These are phyloP conservation scores for Hyaloscypha variabilis DNA, from an alignment of 495 filamentous ascomycete genomes.

Conservation along the genomic window DNA sequence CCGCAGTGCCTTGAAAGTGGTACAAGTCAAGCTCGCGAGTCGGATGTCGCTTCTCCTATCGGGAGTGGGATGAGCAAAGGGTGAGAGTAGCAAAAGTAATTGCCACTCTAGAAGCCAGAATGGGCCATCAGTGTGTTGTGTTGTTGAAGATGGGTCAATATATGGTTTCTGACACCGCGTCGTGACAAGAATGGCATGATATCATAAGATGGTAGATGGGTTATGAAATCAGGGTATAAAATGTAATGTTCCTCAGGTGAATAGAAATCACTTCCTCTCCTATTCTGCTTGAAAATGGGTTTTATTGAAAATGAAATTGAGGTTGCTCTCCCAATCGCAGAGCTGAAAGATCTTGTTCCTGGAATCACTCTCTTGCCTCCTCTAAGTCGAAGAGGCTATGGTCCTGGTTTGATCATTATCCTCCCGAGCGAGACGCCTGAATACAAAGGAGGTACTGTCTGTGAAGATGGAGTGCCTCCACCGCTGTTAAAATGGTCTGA, in stretches of 20 bases:
- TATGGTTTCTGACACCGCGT: too few relatives aligned
- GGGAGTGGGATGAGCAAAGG: background rate
- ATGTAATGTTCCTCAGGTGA: too few relatives aligned
- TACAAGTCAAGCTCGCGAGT: background rate
- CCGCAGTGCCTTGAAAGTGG: background rate
- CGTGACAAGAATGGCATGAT: too few relatives aligned
- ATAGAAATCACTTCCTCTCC: too few relatives aligned
- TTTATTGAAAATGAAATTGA: background rate
- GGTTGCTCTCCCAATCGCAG: background rate
- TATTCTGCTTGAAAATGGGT: background rate
- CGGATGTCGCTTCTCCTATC: background rate
- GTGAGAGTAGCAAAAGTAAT: background rate
- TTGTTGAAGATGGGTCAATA: background rate
- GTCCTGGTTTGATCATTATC: constrained; percentile 30
- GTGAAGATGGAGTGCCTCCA: constrained; percentile 33
- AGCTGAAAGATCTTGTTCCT: background rate
- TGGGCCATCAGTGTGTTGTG: background rate
- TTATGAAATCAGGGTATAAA: too few relatives aligned
- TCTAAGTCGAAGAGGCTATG: constrained; percentile 29
- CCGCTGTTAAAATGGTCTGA: constrained; percentile 59
- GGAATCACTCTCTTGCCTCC: constrained; percentile 13
- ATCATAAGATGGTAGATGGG: too few relatives aligned
- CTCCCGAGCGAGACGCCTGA: constrained; percentile 14
- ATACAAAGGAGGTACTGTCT: background rate
- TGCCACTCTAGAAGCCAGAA: background rate